Base-by-base conservation (phyloP, 352 stramenopile genomes). In the Salisapilia sapeloensis region DNA sequence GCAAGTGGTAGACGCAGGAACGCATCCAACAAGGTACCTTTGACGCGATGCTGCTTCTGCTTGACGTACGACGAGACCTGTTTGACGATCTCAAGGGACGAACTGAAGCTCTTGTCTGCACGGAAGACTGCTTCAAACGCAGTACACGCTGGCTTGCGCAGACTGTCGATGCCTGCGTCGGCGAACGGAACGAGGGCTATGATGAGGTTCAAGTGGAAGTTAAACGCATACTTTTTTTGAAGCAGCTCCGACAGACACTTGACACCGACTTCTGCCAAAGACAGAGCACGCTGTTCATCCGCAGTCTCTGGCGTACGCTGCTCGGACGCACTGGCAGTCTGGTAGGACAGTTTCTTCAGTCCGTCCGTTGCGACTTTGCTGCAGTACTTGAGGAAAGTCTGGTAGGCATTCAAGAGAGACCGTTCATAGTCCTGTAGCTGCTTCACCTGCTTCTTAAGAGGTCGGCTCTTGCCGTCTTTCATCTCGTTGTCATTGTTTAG, bases 391-490 rank as follows among this genome's bases (percentile, higher is more conserved):
- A 90, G 60, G 32, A 75, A 86, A 19, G 63, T 61, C 50, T 91
- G 75, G 53, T 87, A 91, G 43, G 78, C 65, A 44, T 55, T 78
- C 14, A 91, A 55, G 53, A 91, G 41, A 28, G 56, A 42, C 2
- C 60, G 53, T 39, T 91, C 75, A 33, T 61, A 87, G 13, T 91
- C 75, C 37, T 85, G 74, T 62, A 91, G 78, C 34, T 84, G 58
- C 46, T 87, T 60, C 38, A 91, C 75, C 38, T 79, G 78, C 44
- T 91, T 91, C 54, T 90, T 90, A 41, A 70, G 56, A 6, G 71
- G 71, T 0, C 63, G 65, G 32, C 69, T 64, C 37, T 80, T 53
- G 21, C 79, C 79, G 15, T 78, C 61, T 43, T 80, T 69, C 42
- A 79, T 67, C 43, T 97, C 87, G 2, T 44, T 42, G 31, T 83